phyloP scores from a whole-genome alignment of 2,329 filamentous ascomycete species.

The Ophioceras dolichostomum region DNA sequence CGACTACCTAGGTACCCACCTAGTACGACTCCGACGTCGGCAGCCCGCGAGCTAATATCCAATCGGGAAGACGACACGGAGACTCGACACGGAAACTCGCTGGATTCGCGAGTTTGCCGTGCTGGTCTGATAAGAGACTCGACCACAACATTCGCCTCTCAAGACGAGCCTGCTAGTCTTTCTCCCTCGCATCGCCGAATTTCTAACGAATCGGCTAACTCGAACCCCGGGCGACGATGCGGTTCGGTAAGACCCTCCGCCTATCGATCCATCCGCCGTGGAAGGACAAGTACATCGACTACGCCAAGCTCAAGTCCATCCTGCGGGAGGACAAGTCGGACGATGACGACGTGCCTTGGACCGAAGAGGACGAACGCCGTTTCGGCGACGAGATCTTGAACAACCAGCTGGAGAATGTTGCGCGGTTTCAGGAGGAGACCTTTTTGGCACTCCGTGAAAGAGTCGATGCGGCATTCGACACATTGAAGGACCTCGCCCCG shows the following conservation, averaged over 20 bases:
- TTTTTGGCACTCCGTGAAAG: constrained; percentile 44
- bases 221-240: constrained; percentile 42
- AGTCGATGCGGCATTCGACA: constrained; percentile 46
- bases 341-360: constrained; percentile 62
- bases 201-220: background rate
- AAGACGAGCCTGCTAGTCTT: background rate
- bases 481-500: constrained; percentile 70
- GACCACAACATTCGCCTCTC: background rate
- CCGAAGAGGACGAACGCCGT: constrained; percentile 80
- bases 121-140: background rate
- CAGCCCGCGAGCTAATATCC: no score
- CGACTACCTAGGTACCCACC: no score
- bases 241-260: constrained; percentile 82
- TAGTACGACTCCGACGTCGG: no score
- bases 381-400: constrained; percentile 96
- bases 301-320: constrained; percentile 80
- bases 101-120: background rate
- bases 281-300: constrained; percentile 93
- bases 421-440: constrained; percentile 75
- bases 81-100: background rate
- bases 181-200: background rate
- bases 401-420: constrained; percentile 88
- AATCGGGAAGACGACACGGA: background rate
- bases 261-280: constrained; percentile 73
- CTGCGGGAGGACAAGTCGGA: constrained; percentile 61